Percentiles rank a stretch among this genome's conserved stretches.
Conservation (phyloP, 371 early-diverging fungal species). For the Thermomucor indicae-seudaticae region DNA sequence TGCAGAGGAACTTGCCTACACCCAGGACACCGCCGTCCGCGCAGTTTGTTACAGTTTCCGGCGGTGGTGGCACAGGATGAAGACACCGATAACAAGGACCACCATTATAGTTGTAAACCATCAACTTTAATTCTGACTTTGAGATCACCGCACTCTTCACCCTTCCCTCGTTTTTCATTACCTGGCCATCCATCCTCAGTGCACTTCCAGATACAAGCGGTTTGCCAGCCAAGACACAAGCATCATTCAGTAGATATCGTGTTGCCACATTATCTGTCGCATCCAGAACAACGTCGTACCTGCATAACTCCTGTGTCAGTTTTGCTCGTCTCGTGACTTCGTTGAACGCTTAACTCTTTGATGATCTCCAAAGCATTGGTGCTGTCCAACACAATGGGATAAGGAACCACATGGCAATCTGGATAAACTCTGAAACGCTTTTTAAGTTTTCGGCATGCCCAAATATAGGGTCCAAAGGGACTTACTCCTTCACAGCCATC, state of each 20-base stretch:
- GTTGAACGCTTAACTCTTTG: no score
- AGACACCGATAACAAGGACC: slow-evolving; percentile 99
- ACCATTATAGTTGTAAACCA: slow-evolving; percentile 78
- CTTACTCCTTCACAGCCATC: slow-evolving; percentile 54
- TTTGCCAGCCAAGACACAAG: slow-evolving; percentile 79
- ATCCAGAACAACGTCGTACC: slow-evolving; percentile 95
- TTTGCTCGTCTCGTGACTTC: background rate
- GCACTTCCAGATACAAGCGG: slow-evolving; percentile 96
- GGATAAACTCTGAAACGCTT: slow-evolving; percentile 47
- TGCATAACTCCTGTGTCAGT: slow-evolving; percentile 4
- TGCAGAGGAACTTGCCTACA: slow-evolving; percentile 61
- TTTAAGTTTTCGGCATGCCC: no score
- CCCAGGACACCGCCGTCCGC: slow-evolving; percentile 98
- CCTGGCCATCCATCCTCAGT: slow-evolving; percentile 92
- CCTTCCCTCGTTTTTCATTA: slow-evolving; percentile 14
- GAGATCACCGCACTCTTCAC: background rate
- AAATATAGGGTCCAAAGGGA: slow-evolving; percentile 20
- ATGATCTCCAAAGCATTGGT: slow-evolving; percentile 65
- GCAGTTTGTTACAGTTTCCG: slow-evolving; percentile 88
- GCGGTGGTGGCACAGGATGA: slow-evolving; percentile 89
- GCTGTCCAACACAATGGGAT: slow-evolving; percentile 59
- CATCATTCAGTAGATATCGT: slow-evolving; percentile 95
- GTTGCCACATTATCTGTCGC: slow-evolving; percentile 97
- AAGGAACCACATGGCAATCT: slow-evolving; percentile 45
- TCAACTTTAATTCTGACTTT: slow-evolving; percentile 48